Evolutionary conservation across 2,329 filamentous ascomycete species (phyloP), one percentile per base, ranked within the genome.

Genomic region (Westerdykella ornata): DNA sequence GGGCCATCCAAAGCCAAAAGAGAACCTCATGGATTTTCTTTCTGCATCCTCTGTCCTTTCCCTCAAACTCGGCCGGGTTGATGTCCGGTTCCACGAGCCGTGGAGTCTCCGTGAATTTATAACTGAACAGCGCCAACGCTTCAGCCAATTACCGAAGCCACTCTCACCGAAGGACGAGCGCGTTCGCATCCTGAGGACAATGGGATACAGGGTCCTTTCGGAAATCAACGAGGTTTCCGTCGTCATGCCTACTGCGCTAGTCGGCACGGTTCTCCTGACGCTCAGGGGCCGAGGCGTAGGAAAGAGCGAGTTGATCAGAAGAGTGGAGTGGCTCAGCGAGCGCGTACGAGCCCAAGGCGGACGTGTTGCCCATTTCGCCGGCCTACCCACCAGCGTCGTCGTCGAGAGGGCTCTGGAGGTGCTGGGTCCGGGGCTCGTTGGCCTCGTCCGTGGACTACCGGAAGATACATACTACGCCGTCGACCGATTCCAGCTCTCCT

Each of bases 151-250:
- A 44, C 61, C 59, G 30, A 65, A 49, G 48, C 59, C 51, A 46
- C 59, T 57, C 43, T 64, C 56, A 46, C 58, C 45, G 14, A 66
- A 57, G 35, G 67, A 74, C 26, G 71, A 71, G 34, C 75, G 83
- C 17, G 77, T 87, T 40, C 84, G 85, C 44, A 71, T 98, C 2
- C 70, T 98, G 11, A 78, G 88, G 28, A 94, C 87, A 0, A 73
- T 98, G 41, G 92, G 92, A 1, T 98, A 96, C 69, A 85, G 86
- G 54, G 88, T 97, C 1, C 73, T 98, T 2, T 84, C 85, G 1
- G 87, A 98, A 56, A 98, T 98, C 68, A 98, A 98, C 60, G 80
- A 84, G 26, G 90, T 95, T 2, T 95, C 89, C 0, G 92, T 98
- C 0, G 88, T 98, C 36, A 98, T 98, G 92, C 92, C 92, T 1